Percentiles rank a stretch among this genome's conserved stretches.
Evolutionary conservation across 176 grass and related monocot genomes (phyloP).

Genomic region (Carex littledalei): DNA sequence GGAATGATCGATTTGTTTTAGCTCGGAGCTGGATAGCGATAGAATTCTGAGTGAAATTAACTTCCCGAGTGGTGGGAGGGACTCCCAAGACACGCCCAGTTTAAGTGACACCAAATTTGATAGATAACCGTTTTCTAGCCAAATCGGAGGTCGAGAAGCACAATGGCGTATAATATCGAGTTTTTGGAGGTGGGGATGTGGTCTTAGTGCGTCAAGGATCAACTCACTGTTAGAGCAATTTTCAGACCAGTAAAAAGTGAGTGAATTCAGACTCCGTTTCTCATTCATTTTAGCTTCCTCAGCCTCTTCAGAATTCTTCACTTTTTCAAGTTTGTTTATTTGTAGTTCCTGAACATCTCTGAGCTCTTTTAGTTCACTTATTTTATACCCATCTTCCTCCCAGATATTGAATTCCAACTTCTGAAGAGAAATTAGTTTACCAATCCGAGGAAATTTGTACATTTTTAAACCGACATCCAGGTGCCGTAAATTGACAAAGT

Average conservation of each 20-base stretch:
- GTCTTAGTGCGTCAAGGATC: conserved; percentile 17
- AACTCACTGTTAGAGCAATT: conserved; percentile 4
- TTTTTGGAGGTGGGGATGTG: conserved; percentile 14
- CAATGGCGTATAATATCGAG: conserved; percentile 8
- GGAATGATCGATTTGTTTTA: conserved; percentile 3
- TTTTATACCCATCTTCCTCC: conserved; percentile 10
- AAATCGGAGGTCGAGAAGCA: conserved; percentile 3
- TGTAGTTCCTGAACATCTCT: not conserved
- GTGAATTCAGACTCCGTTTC: not conserved
- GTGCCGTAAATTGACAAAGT: conserved; percentile 6
- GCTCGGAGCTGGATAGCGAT: not conserved
- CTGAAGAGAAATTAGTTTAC: conserved; percentile 22
- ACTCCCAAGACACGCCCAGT: conserved; percentile 5
- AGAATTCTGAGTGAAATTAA: conserved; percentile 20
- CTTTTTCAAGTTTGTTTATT: conserved; percentile 20
- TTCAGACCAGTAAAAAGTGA: conserved; percentile 19
- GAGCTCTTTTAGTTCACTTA: not conserved
- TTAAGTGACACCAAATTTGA: conserved; percentile 26
- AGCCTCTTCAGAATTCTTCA: conserved; percentile 6
- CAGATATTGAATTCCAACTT: conserved; percentile 15
- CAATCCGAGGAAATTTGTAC: not conserved
- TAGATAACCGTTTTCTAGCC: conserved; percentile 24
- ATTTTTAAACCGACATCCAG: not conserved
- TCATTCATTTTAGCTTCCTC: conserved; percentile 15
- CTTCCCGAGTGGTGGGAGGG: conserved; percentile 18